phyloP scores from a whole-genome alignment of 257 asterid species.

The Verbascum thapsus region DNA sequence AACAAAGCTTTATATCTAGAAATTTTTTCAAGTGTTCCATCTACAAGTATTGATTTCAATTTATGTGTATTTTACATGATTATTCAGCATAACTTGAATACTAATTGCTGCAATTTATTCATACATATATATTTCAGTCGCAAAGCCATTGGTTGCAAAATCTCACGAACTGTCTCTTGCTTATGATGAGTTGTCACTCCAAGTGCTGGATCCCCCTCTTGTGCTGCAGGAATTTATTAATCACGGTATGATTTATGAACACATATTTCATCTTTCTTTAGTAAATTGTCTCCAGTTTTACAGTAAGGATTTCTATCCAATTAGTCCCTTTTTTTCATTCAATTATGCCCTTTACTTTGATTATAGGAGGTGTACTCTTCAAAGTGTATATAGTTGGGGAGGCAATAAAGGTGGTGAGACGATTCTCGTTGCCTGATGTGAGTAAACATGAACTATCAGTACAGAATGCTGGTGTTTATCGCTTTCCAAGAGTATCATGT shows the following conservation, averaged over 20 bases:
- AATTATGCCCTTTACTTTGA: constrained; percentile 4
- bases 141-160: constrained; percentile 91
- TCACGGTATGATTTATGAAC: constrained; percentile 73
- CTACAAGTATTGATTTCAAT: neutral
- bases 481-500: constrained; percentile 94
- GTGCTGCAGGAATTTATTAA: constrained; percentile 94
- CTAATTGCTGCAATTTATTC: constrained; percentile 3
- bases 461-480: constrained; percentile 72
- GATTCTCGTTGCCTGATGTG: constrained; percentile 93
- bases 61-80: neutral
- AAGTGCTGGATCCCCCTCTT: constrained; percentile 88
- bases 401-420: constrained; percentile 85
- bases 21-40: too few species aligned
- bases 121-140: constrained; percentile 57
- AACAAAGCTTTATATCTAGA: too few species aligned
- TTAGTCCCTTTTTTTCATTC: neutral
- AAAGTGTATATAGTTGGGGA: constrained; percentile 96
- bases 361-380: constrained; percentile 87
- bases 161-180: constrained; percentile 95
- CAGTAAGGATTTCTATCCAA: constrained; percentile 1
- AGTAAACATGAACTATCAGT: constrained; percentile 67
- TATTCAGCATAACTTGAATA: constrained; percentile 10
- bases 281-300: neutral
- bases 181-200: constrained; percentile 80
- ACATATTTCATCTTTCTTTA: neutral